These are phyloP conservation scores for Mycena vitilis DNA, from an alignment of 768 basidiomycete species.

Conservation along the genomic window DNA sequence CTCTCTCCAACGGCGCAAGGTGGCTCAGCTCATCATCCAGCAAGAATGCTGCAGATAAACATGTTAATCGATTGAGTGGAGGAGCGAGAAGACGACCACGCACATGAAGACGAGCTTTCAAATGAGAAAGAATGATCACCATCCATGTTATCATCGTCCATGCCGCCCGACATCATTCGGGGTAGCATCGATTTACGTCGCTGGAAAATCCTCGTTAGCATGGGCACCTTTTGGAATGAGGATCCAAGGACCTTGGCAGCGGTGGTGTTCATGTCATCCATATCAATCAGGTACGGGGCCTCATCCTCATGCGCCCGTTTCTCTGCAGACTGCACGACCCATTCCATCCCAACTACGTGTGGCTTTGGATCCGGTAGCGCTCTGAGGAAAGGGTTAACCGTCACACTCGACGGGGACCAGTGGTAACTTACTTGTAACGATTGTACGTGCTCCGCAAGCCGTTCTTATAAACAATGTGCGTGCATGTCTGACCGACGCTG, in stretches of 20 bases:
- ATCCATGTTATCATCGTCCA: slow-evolving; percentile 45
- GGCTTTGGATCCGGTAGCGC: slow-evolving; percentile 77
- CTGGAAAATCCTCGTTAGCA: slow-evolving; percentile 48
- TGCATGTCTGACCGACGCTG: slow-evolving; percentile 78
- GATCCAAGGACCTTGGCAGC: slow-evolving; percentile 66
- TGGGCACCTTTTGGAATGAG: background rate
- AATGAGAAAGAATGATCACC: slow-evolving; percentile 51
- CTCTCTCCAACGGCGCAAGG: slow-evolving; percentile 77
- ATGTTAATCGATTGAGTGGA: slow-evolving; percentile 27
- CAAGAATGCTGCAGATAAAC: slow-evolving; percentile 49
- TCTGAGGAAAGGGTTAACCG: background rate
- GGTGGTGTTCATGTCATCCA: slow-evolving; percentile 68
- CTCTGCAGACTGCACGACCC: slow-evolving; percentile 91
- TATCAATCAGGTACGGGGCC: slow-evolving; percentile 70
- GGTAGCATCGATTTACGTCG: slow-evolving; percentile 83
- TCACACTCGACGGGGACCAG: background rate
- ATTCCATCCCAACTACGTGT: slow-evolving; percentile 82
- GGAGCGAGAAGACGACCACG: slow-evolving; percentile 33
- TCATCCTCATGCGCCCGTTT: slow-evolving; percentile 74
- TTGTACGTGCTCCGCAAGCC: slow-evolving; percentile 79
- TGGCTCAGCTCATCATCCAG: slow-evolving; percentile 56
- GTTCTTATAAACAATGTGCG: slow-evolving; percentile 89
- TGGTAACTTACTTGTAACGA: slow-evolving; percentile 66
- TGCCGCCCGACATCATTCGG: slow-evolving; percentile 58
- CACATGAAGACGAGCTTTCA: slow-evolving; percentile 60